Evolutionary conservation across 1,284 basidiomycete species (phyloP).

Genomic region (Rhodotorula glutinis): DNA sequence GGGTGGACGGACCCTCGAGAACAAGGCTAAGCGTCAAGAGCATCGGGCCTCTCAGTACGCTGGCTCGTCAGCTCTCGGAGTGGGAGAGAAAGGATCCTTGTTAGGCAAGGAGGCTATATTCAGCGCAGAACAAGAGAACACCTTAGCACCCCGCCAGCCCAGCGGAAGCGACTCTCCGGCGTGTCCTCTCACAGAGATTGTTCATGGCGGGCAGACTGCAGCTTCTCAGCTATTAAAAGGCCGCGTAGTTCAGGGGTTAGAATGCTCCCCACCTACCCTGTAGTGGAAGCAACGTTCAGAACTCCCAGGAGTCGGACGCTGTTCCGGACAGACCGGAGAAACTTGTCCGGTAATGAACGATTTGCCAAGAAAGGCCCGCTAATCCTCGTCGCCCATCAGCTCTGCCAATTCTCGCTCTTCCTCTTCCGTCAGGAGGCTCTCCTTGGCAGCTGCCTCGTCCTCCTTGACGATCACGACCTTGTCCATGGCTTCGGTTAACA

Average conservation of each 20-base stretch:
- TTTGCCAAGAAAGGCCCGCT: not conserved
- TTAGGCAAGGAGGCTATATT: no score
- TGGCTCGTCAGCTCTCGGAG: no score
- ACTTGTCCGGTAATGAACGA: no score
- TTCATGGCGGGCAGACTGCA: not conserved
- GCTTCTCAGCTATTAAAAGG: not conserved
- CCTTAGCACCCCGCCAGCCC: not conserved
- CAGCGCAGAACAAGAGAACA: not conserved
- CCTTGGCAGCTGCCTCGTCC: constrained; percentile 8
- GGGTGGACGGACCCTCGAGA: no score
- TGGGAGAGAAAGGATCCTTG: no score
- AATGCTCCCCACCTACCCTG: not conserved
- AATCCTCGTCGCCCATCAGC: constrained; percentile 35
- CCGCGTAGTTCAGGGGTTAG: not conserved
- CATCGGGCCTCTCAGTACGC: no score
- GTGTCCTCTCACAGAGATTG: not conserved
- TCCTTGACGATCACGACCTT: constrained; percentile 26
- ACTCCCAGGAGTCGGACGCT: no score
- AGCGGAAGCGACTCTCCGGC: not conserved
- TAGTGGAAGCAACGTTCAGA: no score
- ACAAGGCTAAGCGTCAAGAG: no score
- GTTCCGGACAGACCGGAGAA: no score
- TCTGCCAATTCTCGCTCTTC: constrained; percentile 38
- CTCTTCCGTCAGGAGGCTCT: constrained; percentile 36
- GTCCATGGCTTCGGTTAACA: constrained; percentile 11